phyloP scores from a whole-genome alignment of 176 grass and related monocot genomes.

The Chloris gayana region DNA sequence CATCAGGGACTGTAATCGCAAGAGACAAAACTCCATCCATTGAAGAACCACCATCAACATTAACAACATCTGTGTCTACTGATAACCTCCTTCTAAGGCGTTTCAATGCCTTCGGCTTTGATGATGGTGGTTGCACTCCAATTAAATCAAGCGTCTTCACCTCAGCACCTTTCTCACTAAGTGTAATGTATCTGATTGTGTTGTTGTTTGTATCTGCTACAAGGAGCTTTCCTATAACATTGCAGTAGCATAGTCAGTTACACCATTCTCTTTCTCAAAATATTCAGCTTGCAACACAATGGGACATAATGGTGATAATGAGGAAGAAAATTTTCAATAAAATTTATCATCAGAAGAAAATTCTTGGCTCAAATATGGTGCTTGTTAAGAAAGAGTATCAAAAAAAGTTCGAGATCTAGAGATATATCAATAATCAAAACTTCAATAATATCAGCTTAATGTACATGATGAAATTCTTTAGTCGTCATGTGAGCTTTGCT shows the following conservation, averaged over 20 bases:
- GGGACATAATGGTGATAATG: background rate
- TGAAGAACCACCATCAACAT: constrained; percentile 77
- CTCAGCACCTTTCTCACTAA: constrained; percentile 70
- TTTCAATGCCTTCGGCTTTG: constrained; percentile 75
- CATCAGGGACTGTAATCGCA: constrained; percentile 79
- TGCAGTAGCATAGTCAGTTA: constrained; percentile 37
- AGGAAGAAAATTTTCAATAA: background rate
- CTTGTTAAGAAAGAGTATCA: background rate
- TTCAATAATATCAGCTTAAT: background rate
- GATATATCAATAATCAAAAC: background rate
- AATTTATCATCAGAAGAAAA: background rate
- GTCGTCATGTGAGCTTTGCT: background rate
- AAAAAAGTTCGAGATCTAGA: background rate
- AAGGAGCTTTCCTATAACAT: constrained; percentile 80
- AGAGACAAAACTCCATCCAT: constrained; percentile 79
- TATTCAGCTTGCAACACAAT: constrained; percentile 19
- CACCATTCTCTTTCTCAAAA: background rate
- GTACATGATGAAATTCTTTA: background rate
- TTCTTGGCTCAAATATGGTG: background rate
- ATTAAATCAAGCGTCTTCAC: constrained; percentile 77
- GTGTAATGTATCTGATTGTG: constrained; percentile 72
- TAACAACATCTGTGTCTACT: constrained; percentile 76
- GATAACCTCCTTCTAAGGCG: constrained; percentile 76
- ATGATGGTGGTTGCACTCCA: constrained; percentile 64
- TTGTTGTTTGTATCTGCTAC: constrained; percentile 99